Evolutionary conservation across 495 filamentous ascomycete species (phyloP).

Genomic region (Penicillium roqueforti): DNA sequence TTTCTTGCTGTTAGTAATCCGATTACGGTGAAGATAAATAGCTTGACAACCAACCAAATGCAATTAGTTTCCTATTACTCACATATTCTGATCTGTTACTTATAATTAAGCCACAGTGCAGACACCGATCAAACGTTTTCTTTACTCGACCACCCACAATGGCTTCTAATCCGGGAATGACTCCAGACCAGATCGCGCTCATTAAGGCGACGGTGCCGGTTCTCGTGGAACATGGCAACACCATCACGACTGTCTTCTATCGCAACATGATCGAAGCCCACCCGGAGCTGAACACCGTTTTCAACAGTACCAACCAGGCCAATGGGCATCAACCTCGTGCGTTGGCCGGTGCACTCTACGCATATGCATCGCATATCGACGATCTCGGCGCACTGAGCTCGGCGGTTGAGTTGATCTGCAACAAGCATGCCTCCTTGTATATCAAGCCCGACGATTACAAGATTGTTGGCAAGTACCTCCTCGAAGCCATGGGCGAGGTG

Average conservation of each 20-base stretch:
- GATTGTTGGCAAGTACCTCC: constrained; percentile 63
- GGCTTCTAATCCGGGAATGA: constrained; percentile 16
- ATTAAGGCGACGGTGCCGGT: constrained; percentile 49
- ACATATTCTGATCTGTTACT: neutral
- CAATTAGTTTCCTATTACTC: neutral
- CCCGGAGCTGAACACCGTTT: constrained; percentile 60
- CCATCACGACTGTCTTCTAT: constrained; percentile 68
- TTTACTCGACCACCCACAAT: constrained; percentile 3
- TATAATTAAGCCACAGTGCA: neutral
- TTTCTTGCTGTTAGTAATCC: neutral
- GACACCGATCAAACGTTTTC: neutral
- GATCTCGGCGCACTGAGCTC: constrained; percentile 56
- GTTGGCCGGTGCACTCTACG: constrained; percentile 61
- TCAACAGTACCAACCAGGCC: constrained; percentile 62
- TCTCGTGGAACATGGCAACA: constrained; percentile 58
- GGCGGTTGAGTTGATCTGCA: constrained; percentile 67
- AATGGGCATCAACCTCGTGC: constrained; percentile 62
- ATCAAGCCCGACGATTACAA: constrained; percentile 64
- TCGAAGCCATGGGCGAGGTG: constrained; percentile 63
- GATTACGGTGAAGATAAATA: neutral
- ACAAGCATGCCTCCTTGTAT: constrained; percentile 70
- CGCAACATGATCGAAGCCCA: constrained; percentile 58
- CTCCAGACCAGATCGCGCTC: constrained; percentile 32
- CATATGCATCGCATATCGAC: constrained; percentile 69
- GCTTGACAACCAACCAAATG: neutral